These are phyloP conservation scores for Coemansia sp. DNA, from an alignment of 192 early-diverging fungal species.

Conservation along the genomic window DNA sequence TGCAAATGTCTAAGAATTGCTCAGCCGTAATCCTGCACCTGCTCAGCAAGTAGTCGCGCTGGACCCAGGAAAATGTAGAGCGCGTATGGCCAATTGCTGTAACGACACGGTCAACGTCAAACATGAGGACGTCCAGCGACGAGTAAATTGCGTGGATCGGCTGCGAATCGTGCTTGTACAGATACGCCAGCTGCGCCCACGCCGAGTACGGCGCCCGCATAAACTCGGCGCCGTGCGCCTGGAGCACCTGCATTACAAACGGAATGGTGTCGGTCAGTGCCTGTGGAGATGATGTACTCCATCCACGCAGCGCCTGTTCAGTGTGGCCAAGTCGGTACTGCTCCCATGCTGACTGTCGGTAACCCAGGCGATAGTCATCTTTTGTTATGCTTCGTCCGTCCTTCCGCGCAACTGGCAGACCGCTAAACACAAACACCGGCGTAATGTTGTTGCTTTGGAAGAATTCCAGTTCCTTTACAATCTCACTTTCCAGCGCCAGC, in stretches of 20 bases:
- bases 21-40: conserved; percentile 64
- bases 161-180: conserved; percentile 67
- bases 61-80: conserved; percentile 63
- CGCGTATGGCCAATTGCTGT: conserved; percentile 63
- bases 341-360: conserved; percentile 70
- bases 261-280: conserved; percentile 65
- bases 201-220: conserved; percentile 79
- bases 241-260: conserved; percentile 69
- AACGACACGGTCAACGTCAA: conserved; percentile 72
- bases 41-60: conserved; percentile 60
- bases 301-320: conserved; percentile 61
- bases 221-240: conserved; percentile 65
- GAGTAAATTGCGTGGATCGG: conserved; percentile 70
- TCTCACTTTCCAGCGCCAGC: conserved; percentile 57
- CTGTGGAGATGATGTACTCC: conserved; percentile 56
- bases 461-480: conserved; percentile 65
- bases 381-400: conserved; percentile 63
- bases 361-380: conserved; percentile 63
- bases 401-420: conserved; percentile 67
- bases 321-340: conserved; percentile 60
- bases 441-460: conserved; percentile 62
- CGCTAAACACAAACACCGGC: conserved; percentile 77
- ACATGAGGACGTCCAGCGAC: conserved; percentile 74
- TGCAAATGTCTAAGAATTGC: conserved; percentile 77
- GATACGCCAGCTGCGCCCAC: conserved; percentile 76